Conservation (phyloP, 2,329 filamentous ascomycete species). For the Fusarium liriodendri region DNA sequence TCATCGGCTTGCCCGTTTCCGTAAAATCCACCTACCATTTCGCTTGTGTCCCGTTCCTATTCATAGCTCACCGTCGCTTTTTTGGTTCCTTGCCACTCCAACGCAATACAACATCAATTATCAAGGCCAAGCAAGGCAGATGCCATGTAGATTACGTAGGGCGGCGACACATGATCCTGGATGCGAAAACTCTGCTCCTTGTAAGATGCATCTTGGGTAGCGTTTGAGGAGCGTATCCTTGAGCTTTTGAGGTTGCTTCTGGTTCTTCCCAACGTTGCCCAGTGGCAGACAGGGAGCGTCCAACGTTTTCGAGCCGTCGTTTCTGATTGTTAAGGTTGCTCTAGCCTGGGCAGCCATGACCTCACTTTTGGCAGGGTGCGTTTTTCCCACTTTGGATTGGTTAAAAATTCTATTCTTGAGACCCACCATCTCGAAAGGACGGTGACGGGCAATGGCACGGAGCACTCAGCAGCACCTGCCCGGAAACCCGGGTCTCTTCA, state of each 20-base stretch:
- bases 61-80: conserved; percentile 27
- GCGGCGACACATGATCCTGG: neutral
- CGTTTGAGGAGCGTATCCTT: neutral
- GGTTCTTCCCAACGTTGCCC: conserved; percentile 1
- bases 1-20: conserved; percentile 19
- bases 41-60: conserved; percentile 26
- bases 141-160: conserved; percentile 10
- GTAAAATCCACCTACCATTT: conserved; percentile 11
- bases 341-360: conserved; percentile 2
- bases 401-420: neutral
- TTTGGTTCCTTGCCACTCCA: conserved; percentile 19
- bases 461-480: conserved; percentile 5
- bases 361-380: neutral
- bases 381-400: conserved; percentile 17
- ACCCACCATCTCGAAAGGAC: conserved; percentile 1
- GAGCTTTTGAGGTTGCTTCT: neutral
- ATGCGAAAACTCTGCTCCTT: neutral
- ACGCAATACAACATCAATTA: conserved; percentile 31
- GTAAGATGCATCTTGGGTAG: neutral
- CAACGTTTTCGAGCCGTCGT: conserved; percentile 26
- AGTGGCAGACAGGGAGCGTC: conserved; percentile 2
- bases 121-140: conserved; percentile 11
- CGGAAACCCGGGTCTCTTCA: neutral
- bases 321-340: conserved; percentile 23
- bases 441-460: conserved; percentile 23